Evolutionary conservation across 2,329 filamentous ascomycete species (phyloP).

Genomic region (Alternaria sp.): DNA sequence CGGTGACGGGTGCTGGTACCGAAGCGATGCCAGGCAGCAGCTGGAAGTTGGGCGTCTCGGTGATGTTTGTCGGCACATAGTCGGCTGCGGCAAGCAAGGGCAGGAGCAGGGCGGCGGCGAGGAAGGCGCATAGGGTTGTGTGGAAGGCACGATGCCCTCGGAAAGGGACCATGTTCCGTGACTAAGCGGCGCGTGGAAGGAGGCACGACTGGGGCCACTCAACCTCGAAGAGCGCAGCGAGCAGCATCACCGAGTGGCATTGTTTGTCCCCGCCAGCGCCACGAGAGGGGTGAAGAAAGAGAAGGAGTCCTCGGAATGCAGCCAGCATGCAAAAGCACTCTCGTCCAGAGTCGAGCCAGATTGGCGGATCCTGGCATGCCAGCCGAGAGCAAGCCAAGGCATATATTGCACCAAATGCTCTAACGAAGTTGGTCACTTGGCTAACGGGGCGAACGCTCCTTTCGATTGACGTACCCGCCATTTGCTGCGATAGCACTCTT

Average conservation of each 20-base stretch:
- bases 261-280: slow-evolving; percentile 23
- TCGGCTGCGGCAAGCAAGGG: slow-evolving; percentile 27
- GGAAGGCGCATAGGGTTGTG: slow-evolving; percentile 21
- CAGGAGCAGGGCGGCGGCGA: slow-evolving; percentile 20
- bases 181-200: slow-evolving; percentile 27
- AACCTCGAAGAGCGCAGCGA: slow-evolving; percentile 29
- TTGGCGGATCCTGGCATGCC: slow-evolving; percentile 26
- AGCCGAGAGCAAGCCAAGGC: slow-evolving; percentile 29
- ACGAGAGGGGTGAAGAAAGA: slow-evolving; percentile 18
- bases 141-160: slow-evolving; percentile 24
- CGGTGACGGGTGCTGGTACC: slow-evolving; percentile 39
- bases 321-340: slow-evolving; percentile 17
- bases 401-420: slow-evolving; percentile 28
- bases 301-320: background rate
- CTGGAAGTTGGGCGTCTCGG: slow-evolving; percentile 24
- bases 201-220: slow-evolving; percentile 26
- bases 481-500: slow-evolving; percentile 9
- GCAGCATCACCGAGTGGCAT: slow-evolving; percentile 36
- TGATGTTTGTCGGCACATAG: slow-evolving; percentile 31
- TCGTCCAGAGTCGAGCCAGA: slow-evolving; percentile 33
- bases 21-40: slow-evolving; percentile 25
- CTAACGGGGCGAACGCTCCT: slow-evolving; percentile 10
- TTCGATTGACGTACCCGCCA: slow-evolving; percentile 4
- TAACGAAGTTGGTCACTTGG: slow-evolving; percentile 25
- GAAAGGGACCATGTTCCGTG: slow-evolving; percentile 31